phyloP scores from a whole-genome alignment of 805 yeast genomes.

The Cyberlindnera galapagoensis region DNA sequence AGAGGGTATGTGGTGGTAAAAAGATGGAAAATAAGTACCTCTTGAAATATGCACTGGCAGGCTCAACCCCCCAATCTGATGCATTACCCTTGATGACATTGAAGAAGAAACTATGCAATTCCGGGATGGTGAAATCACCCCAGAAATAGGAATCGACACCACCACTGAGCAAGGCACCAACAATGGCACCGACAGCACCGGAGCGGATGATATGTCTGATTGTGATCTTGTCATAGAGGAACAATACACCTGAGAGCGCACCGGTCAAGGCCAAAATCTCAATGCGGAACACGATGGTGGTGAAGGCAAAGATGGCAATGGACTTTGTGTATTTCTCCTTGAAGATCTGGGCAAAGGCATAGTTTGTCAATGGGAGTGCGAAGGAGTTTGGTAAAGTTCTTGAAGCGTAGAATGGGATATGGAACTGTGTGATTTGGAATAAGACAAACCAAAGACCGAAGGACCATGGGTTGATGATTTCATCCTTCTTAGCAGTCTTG shows the following conservation, averaged over 20 bases:
- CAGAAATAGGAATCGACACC: conserved; percentile 73
- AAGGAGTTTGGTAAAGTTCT: conserved; percentile 85
- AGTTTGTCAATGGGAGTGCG: conserved; percentile 59
- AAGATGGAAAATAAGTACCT: conserved; percentile 36
- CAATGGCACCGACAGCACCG: conserved; percentile 40
- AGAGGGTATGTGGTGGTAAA: conserved; percentile 38
- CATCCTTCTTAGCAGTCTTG: not conserved
- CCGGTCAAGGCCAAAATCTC: conserved; percentile 58
- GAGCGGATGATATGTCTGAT: conserved; percentile 33
- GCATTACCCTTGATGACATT: conserved; percentile 76
- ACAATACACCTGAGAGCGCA: conserved; percentile 40
- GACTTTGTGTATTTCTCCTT: conserved; percentile 39
- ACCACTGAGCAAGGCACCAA: conserved; percentile 44
- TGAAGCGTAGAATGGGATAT: conserved; percentile 70
- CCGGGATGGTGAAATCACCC: conserved; percentile 61
- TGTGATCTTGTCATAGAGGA: conserved; percentile 40
- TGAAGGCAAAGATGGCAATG: conserved; percentile 49
- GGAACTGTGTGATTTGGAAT: conserved; percentile 66
- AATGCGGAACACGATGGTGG: conserved; percentile 63
- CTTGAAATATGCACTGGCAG: conserved; percentile 60
- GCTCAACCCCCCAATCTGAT: conserved; percentile 79
- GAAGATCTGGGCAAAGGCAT: conserved; percentile 46
- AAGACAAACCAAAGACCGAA: conserved; percentile 54
- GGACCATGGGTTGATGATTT: conserved; percentile 13
- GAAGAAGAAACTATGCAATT: conserved; percentile 61